Conservation (phyloP, 2,329 filamentous ascomycete species). For the Fusarium virguliforme region DNA sequence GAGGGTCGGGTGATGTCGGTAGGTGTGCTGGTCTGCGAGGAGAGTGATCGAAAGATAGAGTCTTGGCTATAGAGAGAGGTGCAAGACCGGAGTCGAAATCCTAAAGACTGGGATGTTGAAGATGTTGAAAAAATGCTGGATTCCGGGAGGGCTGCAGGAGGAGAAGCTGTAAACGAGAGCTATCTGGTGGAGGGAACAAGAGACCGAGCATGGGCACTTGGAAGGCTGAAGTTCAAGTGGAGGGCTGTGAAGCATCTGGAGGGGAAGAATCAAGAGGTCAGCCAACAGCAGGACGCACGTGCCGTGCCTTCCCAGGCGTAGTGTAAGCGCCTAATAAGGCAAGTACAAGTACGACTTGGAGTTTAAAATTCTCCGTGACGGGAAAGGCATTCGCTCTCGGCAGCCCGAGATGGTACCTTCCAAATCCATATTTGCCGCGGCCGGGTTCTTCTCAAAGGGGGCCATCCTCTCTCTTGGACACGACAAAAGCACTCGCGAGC, state of each 20-base stretch:
- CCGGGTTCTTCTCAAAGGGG: conserved; percentile 22
- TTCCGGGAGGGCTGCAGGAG: background rate
- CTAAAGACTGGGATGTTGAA: background rate
- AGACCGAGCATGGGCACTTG: background rate
- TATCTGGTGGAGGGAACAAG: background rate
- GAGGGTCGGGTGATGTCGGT: background rate
- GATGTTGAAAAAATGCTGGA: conserved; percentile 5
- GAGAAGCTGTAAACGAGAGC: background rate
- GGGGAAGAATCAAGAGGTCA: conserved; percentile 17
- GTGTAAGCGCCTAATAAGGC: conserved; percentile 24
- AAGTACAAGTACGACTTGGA: conserved; percentile 25
- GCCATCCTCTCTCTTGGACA: background rate
- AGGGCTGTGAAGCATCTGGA: background rate
- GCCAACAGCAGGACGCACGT: conserved; percentile 35
- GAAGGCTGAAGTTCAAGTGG: conserved; percentile 29
- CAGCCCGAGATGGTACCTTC: conserved; percentile 28
- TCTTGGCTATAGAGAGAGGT: background rate
- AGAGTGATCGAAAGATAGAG: background rate
- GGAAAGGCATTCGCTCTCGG: conserved; percentile 18
- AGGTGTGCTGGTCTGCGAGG: background rate
- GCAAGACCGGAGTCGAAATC: background rate
- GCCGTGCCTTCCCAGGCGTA: conserved; percentile 11
- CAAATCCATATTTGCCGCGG: conserved; percentile 46
- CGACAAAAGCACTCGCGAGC: background rate
- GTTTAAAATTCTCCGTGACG: conserved; percentile 29